Conservation (phyloP, 257 asterid genomes). For the Cynanchum wilfordii region DNA sequence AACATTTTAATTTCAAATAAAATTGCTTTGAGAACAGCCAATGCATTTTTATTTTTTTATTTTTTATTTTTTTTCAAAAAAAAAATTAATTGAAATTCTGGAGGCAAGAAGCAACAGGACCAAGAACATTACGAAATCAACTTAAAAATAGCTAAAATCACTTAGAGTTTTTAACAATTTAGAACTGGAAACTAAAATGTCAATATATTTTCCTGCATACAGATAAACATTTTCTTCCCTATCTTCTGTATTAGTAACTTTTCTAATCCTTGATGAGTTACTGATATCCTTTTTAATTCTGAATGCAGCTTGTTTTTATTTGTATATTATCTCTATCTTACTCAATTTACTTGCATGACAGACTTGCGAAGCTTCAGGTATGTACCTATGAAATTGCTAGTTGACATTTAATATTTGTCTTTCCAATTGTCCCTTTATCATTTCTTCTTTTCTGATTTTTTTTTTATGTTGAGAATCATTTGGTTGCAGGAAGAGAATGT, state of each 20-base stretch:
- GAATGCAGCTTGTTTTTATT: slow-evolving; percentile 52
- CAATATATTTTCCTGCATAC: background rate
- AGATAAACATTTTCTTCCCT: background rate
- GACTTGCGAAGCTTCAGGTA: slow-evolving; percentile 75
- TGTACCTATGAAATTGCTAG: slow-evolving; percentile 14
- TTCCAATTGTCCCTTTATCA: background rate
- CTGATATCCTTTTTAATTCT: slow-evolving; percentile 17
- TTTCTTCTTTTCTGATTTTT: background rate
- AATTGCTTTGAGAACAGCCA: background rate
- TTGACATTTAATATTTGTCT: background rate
- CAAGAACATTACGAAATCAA: background rate
- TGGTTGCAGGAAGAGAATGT: slow-evolving; percentile 64
- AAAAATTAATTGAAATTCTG: too few species aligned
- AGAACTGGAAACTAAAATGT: background rate
- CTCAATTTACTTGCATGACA: slow-evolving; percentile 44
- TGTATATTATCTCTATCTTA: slow-evolving; percentile 45
- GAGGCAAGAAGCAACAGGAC: background rate
- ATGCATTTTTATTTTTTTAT: too few species aligned
- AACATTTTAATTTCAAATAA: background rate
- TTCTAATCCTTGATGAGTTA: background rate
- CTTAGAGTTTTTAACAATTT: background rate
- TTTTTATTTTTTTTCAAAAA: too few species aligned
- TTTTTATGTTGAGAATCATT: slow-evolving; percentile 12
- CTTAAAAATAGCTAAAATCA: background rate
- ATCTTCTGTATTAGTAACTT: background rate